Evolutionary conservation across 352 stramenopile species (phyloP).

Genomic region (Globisporangium yorkense): DNA sequence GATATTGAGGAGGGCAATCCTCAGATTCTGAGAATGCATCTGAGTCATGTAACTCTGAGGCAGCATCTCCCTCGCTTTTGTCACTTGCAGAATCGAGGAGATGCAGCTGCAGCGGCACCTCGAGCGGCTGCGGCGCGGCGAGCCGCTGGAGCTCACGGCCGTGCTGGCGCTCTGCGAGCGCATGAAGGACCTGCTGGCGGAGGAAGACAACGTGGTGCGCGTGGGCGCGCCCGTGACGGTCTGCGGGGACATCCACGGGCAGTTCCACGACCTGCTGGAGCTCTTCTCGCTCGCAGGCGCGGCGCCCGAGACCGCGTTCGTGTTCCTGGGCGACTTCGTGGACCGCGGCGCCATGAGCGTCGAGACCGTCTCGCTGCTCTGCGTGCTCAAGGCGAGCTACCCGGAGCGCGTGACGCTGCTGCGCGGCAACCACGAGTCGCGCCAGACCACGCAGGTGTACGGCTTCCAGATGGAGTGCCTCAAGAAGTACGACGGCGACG

Average conservation of each 20-base stretch:
- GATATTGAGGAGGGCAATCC: too few species aligned
- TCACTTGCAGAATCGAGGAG: background rate
- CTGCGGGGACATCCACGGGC: conserved; percentile 95
- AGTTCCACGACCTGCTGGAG: conserved; percentile 96
- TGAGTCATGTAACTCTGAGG: too few species aligned
- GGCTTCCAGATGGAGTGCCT: conserved; percentile 83
- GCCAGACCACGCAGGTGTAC: conserved; percentile 77
- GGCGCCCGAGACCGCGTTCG: conserved; percentile 79
- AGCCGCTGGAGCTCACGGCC: conserved; percentile 42
- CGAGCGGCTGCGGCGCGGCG: conserved; percentile 55
- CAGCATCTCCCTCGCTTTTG: too few species aligned
- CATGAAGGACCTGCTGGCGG: conserved; percentile 60
- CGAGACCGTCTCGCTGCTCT: conserved; percentile 91
- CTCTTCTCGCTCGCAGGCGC: conserved; percentile 89
- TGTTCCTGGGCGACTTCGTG: conserved; percentile 98
- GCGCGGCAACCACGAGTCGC: conserved; percentile 94
- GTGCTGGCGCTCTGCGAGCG: conserved; percentile 59
- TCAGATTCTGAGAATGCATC: too few species aligned
- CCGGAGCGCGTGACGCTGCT: conserved; percentile 91
- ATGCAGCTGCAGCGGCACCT: conserved; percentile 40
- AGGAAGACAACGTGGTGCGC: conserved; percentile 80
- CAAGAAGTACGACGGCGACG: conserved; percentile 80
- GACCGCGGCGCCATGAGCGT: conserved; percentile 94
- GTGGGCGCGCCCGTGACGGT: conserved; percentile 77
- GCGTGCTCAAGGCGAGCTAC: conserved; percentile 86